Conservation (phyloP, 768 basidiomycete species). For the Serendipita indica region DNA sequence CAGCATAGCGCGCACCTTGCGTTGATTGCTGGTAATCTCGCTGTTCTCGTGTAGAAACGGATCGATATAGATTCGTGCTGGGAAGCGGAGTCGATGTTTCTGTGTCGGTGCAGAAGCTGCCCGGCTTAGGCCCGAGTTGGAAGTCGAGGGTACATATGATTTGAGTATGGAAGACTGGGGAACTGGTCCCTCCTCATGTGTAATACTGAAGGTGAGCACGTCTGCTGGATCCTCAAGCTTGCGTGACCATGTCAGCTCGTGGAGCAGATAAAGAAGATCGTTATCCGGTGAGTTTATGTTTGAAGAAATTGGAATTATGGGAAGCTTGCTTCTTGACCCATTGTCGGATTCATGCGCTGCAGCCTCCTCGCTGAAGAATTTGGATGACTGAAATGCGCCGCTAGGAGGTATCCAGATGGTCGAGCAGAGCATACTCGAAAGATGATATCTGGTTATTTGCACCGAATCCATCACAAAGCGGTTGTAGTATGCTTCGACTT, state of each 20-base stretch:
- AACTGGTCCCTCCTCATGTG: conserved; percentile 5
- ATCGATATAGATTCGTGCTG: conserved; percentile 54
- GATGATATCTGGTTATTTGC: background rate
- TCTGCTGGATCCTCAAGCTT: background rate
- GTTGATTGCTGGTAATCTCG: conserved; percentile 27
- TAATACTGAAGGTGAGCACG: background rate
- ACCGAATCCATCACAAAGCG: background rate
- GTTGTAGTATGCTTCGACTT: background rate
- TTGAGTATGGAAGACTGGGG: background rate
- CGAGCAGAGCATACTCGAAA: background rate
- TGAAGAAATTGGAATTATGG: background rate
- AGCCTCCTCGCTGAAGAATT: background rate
- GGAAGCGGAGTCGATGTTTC: conserved; percentile 32
- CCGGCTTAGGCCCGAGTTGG: background rate
- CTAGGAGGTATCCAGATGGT: background rate
- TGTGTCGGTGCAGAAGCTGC: background rate
- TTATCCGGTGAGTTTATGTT: conserved; percentile 6
- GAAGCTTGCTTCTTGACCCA: background rate
- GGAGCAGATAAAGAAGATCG: background rate
- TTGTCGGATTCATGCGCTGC: background rate
- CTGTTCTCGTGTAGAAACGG: conserved; percentile 50
- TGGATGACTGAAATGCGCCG: background rate
- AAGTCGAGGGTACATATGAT: background rate
- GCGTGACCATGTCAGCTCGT: conserved; percentile 4
- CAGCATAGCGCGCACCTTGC: conserved; percentile 27